Evolutionary conservation across 2,329 filamentous ascomycete genomes (phyloP), one percentile per base, ranked within the genome.

Genomic region (Colletotrichum incanum): DNA sequence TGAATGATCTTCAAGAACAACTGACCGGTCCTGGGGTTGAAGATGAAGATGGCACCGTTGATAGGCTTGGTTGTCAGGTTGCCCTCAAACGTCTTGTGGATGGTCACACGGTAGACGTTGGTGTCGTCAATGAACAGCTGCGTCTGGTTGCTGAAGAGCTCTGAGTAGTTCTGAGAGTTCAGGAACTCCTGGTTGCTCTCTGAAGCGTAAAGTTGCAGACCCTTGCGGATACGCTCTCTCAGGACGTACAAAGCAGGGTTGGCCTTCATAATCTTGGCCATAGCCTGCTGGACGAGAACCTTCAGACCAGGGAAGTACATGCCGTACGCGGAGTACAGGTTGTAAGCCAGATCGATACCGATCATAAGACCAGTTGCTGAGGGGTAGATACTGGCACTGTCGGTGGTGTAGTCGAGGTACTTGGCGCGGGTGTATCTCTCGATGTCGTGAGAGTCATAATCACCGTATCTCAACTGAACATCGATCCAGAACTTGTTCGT

Each of bases 401-500:
- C 97, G 6, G 96, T 97, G 1, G 96, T 99, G 86, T 99, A 99
- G 83, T 99, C 96, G 12, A 99, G 91, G 79, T 98, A 99, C 83
- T 99, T 99, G 76, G 96, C 96, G 79, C 96, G 93, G 43, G 97
- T 95, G 80, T 99, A 99, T 78, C 97, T 91, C 83, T 98, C 96
- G 80, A 99, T 98, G 79, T 99, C 96, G 84, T 99, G 97, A 76
- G 95, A 98, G 82, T 99, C 96, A 84, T 99, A 99, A 81, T 99
- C 96, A 78, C 96, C 96, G 79, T 99, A 99, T 75, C 96, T 91
- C 67, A 99, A 87, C 80, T 99, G 96, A 54, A 99, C 94, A 84
- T 99, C 96, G 66, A 99, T 86, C 96, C 96, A 99, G 88, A 99
- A 99, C 82, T 99, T 99, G 88, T 98, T 98, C 2, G 96, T 98